Percentiles rank a stretch among this genome's conserved stretches.
These are phyloP conservation scores for Ogataea haglerorum DNA, from an alignment of 805 yeast genomes.

Conservation along the genomic window DNA sequence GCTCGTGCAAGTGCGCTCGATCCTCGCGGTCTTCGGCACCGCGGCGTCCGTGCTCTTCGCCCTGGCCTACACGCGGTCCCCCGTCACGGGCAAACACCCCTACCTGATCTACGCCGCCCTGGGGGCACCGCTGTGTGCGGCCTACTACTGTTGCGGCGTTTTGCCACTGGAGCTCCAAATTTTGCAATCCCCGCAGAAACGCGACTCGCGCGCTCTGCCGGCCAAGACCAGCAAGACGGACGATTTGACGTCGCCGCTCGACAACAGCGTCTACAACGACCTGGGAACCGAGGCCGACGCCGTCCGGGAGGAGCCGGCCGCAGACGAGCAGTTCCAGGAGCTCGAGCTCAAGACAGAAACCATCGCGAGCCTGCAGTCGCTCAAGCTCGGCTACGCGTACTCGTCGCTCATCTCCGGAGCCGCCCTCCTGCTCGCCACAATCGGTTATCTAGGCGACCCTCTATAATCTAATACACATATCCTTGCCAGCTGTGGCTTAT, in stretches of 20 bases:
- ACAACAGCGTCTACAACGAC: constrained; percentile 44
- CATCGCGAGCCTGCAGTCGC: constrained; percentile 29
- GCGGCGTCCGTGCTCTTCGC: constrained; percentile 50
- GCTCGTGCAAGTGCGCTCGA: constrained; percentile 25
- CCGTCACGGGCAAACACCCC: constrained; percentile 61
- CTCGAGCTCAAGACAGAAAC: constrained; percentile 40
- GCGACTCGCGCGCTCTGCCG: constrained; percentile 20
- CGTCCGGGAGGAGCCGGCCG: constrained; percentile 32
- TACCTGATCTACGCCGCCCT: constrained; percentile 64
- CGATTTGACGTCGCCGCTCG: constrained; percentile 40
- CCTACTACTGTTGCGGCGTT: constrained; percentile 26
- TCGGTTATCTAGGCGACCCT: constrained; percentile 59
- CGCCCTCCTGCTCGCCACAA: constrained; percentile 45
- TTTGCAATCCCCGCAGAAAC: constrained; percentile 15
- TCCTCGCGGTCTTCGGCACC: constrained; percentile 38
- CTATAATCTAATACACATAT: constrained; percentile 9
- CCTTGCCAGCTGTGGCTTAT: constrained; percentile 3
- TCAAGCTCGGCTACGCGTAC: constrained; percentile 37
- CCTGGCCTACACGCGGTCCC: constrained; percentile 55
- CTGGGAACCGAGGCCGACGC: constrained; percentile 33
- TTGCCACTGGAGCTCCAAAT: constrained; percentile 29
- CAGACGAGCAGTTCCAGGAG: constrained; percentile 25
- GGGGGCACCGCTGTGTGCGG: constrained; percentile 46
- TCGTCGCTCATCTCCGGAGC: constrained; percentile 42
- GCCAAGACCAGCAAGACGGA: constrained; percentile 19